Percentiles rank a stretch among this genome's conserved stretches.
Conservation (phyloP, 2,329 filamentous ascomycete species). For the Aaosphaeria arxii region DNA sequence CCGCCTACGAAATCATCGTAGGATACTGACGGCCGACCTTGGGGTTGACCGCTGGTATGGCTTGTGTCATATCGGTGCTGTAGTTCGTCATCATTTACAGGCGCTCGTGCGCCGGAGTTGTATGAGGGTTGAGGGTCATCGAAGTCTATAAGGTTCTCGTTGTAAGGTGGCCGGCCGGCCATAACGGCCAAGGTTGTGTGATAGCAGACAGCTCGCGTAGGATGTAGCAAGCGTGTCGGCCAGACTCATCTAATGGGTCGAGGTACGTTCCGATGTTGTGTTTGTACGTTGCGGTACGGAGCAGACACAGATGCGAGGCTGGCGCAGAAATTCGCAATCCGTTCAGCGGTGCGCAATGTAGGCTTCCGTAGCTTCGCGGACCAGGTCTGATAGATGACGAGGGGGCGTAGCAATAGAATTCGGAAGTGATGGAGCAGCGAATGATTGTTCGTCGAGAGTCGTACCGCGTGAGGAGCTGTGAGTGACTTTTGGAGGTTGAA, state of each 20-base stretch:
- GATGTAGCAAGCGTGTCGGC: slow-evolving; percentile 12
- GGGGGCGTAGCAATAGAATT: not conserved
- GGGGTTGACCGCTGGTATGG: slow-evolving; percentile 59
- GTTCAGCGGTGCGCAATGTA: slow-evolving; percentile 7
- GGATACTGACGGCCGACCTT: slow-evolving; percentile 77
- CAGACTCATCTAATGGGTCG: slow-evolving; percentile 20
- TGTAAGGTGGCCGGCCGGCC: slow-evolving; percentile 55
- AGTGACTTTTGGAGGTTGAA: not conserved
- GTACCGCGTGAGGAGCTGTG: not conserved
- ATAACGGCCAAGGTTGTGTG: slow-evolving; percentile 33
- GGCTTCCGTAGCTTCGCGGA: slow-evolving; percentile 17
- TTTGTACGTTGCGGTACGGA: slow-evolving; percentile 2
- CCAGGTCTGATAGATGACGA: slow-evolving; percentile 7
- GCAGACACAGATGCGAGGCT: not conserved
- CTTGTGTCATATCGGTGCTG: slow-evolving; percentile 72
- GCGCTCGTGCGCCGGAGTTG: slow-evolving; percentile 70
- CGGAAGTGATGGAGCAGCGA: not conserved
- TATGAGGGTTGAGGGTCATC: slow-evolving; percentile 71
- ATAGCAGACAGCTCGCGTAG: slow-evolving; percentile 18
- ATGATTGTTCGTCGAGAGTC: not conserved
- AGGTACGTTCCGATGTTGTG: slow-evolving; percentile 3
- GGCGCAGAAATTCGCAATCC: not conserved
- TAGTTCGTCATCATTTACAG: slow-evolving; percentile 78
- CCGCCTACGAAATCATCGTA: slow-evolving; percentile 93
- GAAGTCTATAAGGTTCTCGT: slow-evolving; percentile 68